phyloP scores from a whole-genome alignment of 345 rosid species.

The Ailanthus altissimus region DNA sequence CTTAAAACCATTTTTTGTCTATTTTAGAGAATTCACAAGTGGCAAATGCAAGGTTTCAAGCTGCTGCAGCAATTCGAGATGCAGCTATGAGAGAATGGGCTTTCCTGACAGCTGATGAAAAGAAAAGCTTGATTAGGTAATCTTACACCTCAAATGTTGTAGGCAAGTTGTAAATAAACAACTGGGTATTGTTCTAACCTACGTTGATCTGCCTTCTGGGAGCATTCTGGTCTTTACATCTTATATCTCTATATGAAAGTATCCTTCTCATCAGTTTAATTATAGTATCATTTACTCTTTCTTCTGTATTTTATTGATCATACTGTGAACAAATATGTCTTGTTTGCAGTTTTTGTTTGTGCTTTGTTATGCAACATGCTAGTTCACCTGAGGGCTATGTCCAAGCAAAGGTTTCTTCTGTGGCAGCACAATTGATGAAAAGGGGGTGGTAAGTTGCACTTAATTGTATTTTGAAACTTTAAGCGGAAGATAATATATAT shows the following conservation, averaged over 20 bases:
- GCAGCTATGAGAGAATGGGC: slow-evolving; percentile 98
- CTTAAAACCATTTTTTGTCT: slow-evolving; percentile 15
- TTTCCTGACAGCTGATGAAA: slow-evolving; percentile 69
- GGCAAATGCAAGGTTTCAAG: slow-evolving; percentile 93
- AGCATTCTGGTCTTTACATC: background rate
- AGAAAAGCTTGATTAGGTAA: slow-evolving; percentile 76
- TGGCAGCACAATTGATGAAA: slow-evolving; percentile 94
- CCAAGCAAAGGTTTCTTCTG: slow-evolving; percentile 87
- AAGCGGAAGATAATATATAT: background rate
- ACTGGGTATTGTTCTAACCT: background rate
- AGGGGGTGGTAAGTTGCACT: slow-evolving; percentile 82
- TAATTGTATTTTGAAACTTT: background rate
- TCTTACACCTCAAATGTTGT: background rate
- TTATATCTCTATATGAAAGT: background rate
- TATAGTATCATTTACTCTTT: background rate
- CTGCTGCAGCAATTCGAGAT: slow-evolving; percentile 91
- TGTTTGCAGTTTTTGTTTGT: slow-evolving; percentile 76
- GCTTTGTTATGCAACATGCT: slow-evolving; percentile 81
- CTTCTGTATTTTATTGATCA: background rate
- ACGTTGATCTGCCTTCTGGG: background rate
- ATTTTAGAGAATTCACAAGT: slow-evolving; percentile 86
- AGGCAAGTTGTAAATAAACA: background rate
- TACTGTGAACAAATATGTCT: slow-evolving; percentile 3
- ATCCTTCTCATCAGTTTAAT: background rate
- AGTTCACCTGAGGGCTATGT: slow-evolving; percentile 84